A percentile compares a stretch with the other conserved stretches of the same genome.
Conservation (phyloP, 176 grass and related monocot genomes). For the Tillandsia leiboldiana region DNA sequence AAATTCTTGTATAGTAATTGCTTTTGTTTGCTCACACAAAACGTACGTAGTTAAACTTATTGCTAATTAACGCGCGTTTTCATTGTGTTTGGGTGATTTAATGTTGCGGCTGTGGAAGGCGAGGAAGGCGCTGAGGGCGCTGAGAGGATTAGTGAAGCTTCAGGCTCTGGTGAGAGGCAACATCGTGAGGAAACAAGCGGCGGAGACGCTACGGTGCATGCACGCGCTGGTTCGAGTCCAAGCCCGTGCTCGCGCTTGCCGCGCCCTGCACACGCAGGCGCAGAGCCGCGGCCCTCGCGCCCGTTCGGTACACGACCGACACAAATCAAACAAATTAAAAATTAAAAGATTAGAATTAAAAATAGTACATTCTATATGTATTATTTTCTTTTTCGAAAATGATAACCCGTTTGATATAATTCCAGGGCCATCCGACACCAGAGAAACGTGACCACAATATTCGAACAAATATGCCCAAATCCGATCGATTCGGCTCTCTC, state of each 20-base stretch:
- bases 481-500: conserved; percentile 41
- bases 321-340: conserved; percentile 8
- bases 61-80: too few species aligned
- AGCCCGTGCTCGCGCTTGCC: conserved; percentile 50
- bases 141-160: conserved; percentile 83
- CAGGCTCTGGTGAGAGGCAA: conserved; percentile 90
- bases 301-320: neutral
- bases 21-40: too few species aligned
- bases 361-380: too few species aligned
- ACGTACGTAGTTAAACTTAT: too few species aligned
- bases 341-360: too few species aligned
- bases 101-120: conserved; percentile 26
- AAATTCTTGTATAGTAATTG: neutral
- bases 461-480: conserved; percentile 24
- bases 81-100: too few species aligned
- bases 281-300: conserved; percentile 6
- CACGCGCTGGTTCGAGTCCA: conserved; percentile 78
- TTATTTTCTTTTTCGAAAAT: neutral
- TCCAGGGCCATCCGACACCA: conserved; percentile 50
- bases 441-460: conserved; percentile 56
- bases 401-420: neutral
- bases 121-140: conserved; percentile 78
- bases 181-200: conserved; percentile 90
- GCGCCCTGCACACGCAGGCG: conserved; percentile 25
- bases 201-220: conserved; percentile 95